A percentile compares a stretch with the other conserved stretches of the same genome.
phyloP scores from a whole-genome alignment of 2,329 filamentous ascomycete species.

The Ceratocystiopsis brevicomis region DNA sequence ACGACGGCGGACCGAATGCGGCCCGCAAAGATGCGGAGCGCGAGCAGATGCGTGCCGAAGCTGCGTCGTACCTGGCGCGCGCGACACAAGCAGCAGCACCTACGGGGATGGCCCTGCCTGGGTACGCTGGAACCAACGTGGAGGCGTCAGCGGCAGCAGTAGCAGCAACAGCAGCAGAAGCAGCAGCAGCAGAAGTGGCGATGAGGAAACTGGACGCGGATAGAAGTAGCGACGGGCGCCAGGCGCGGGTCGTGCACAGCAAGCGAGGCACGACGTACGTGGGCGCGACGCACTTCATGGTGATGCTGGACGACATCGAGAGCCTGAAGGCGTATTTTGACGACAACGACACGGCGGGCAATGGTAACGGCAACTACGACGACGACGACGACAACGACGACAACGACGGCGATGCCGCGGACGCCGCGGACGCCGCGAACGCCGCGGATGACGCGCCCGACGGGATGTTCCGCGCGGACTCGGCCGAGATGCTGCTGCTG shows the following conservation, averaged over 20 bases:
- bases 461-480: neutral
- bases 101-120: too few relatives aligned
- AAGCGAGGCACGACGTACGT: constrained; percentile 30
- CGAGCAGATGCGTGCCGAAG: neutral
- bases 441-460: too few relatives aligned
- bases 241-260: constrained; percentile 25
- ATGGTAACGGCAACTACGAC: constrained; percentile 13
- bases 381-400: constrained; percentile 24
- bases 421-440: too few relatives aligned
- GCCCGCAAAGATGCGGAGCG: neutral
- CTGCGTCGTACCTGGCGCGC: too few relatives aligned
- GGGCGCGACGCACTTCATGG: constrained; percentile 40
- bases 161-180: neutral
- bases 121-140: too few relatives aligned
- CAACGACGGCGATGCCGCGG: constrained; percentile 10
- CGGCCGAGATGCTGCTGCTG: neutral
- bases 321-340: constrained; percentile 40
- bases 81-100: too few relatives aligned
- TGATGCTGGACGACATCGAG: constrained; percentile 42
- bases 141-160: too few relatives aligned
- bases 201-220: neutral
- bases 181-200: neutral
- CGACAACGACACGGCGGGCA: constrained; percentile 17
- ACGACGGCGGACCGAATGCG: neutral
- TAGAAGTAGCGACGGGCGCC: neutral